Base-by-base conservation (phyloP, 2,329 filamentous ascomycete genomes). In the Sphaerostilbella broomeana region DNA sequence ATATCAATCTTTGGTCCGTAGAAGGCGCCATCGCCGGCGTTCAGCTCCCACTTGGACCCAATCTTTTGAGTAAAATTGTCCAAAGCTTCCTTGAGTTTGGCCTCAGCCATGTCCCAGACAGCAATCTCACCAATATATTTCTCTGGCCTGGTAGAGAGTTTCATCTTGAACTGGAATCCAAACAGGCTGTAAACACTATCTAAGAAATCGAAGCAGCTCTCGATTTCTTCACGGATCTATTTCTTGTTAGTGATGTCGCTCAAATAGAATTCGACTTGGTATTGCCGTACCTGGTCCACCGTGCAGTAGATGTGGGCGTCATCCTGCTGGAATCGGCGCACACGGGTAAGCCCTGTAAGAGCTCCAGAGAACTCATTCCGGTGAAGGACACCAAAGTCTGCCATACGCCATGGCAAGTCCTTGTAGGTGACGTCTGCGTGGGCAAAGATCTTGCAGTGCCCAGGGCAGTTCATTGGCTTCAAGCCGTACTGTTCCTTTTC, bases 1-100 rank as follows among this genome's bases (percentile, higher is more conserved):
- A 98, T 92, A 55, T 98, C 92, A 53, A 97, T 95, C 77, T 98
- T 98, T 36, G 92, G 92, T 2, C 92, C 92, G 62, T 98, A 98
- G 68, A 97, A 98, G 38, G 92, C 92, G 58, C 92, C 92, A 54
- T 98, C 92, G 42, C 90, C 92, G 44, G 87, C 84, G 64, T 97
- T 95, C 36, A 95, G 71, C 61, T 86, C 84, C 92, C 92, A 98
- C 47, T 79, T 70, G 22, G 79, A 73, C 44, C 81, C 76, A 24
- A 63, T 62, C 41, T 63, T 61, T 15, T 64, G 65, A 41, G 77
- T 73, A 62, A 95, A 97, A 47, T 81, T 74, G 49, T 92, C 76
- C 34, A 98, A 72, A 13, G 89, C 86, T 45, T 81, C 73, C 56
- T 80, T 81, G 35, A 98, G 73, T 60, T 84, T 86, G 12, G 69